phyloP scores from a whole-genome alignment of 2,329 filamentous ascomycete genomes.

The Hypocrella siamensis region DNA sequence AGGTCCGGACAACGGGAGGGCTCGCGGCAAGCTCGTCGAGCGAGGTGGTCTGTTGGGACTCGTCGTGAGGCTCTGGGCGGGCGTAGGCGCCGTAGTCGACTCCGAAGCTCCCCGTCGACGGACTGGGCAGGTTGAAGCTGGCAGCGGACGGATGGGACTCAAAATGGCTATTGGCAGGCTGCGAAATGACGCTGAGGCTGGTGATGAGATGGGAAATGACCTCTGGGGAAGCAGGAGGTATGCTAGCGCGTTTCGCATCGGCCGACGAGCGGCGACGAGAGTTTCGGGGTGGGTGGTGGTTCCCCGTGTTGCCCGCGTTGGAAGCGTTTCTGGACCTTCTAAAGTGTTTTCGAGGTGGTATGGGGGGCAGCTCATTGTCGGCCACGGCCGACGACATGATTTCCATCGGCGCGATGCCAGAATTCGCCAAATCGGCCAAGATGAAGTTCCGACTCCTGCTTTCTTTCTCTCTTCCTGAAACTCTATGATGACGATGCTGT shows the following conservation, averaged over 20 bases:
- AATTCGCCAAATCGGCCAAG: no score
- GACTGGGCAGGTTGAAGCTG: slow-evolving; percentile 21
- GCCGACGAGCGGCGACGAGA: slow-evolving; percentile 5
- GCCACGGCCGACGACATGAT: slow-evolving; percentile 3
- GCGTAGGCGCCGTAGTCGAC: slow-evolving; percentile 58
- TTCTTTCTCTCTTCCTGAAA: no score
- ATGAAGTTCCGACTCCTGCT: no score
- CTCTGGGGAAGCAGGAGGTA: slow-evolving; percentile 43
- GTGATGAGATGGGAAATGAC: slow-evolving; percentile 58
- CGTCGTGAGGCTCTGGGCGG: slow-evolving; percentile 31
- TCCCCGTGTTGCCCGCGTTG: no score
- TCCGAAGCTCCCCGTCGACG: slow-evolving; percentile 41
- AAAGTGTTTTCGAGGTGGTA: slow-evolving; percentile 11
- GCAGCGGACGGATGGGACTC: slow-evolving; percentile 36
- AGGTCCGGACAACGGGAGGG: slow-evolving; percentile 63
- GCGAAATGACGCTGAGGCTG: slow-evolving; percentile 51
- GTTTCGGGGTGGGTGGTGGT: slow-evolving; percentile 1
- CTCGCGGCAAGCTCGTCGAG: slow-evolving; percentile 45
- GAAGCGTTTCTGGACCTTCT: not conserved
- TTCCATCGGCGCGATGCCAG: slow-evolving; percentile 14
- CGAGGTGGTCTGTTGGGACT: slow-evolving; percentile 28
- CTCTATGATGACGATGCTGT: no score
- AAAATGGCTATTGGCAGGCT: slow-evolving; percentile 54
- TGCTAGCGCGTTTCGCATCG: slow-evolving; percentile 2
- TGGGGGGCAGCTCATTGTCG: slow-evolving; percentile 13